Evolutionary conservation across 345 rosid species (phyloP).

Genomic region (Eucalyptus pumila): DNA sequence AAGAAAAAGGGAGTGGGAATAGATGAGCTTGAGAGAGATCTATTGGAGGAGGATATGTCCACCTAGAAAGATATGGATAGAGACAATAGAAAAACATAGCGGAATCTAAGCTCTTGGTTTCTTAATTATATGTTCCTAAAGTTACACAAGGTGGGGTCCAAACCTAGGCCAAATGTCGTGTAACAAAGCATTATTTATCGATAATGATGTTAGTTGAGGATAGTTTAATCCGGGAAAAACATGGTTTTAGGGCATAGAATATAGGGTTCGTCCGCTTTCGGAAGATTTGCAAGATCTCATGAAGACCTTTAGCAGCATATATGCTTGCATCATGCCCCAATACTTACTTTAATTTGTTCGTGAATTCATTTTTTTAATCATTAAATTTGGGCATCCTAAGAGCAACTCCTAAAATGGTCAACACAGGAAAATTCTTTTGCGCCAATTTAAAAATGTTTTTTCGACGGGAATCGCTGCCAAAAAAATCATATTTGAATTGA

Average conservation of each 20-base stretch:
- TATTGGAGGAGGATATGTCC: constrained; percentile 31
- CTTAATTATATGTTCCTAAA: constrained; percentile 35
- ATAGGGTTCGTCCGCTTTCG: constrained; percentile 54
- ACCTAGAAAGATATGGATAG: constrained; percentile 8
- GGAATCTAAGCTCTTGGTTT: constrained; percentile 20
- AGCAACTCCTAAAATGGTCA: constrained; percentile 49
- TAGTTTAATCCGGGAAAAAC: constrained; percentile 67
- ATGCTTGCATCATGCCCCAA: constrained; percentile 83
- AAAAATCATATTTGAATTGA: constrained; percentile 26
- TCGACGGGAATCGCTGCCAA: background rate
- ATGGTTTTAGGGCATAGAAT: constrained; percentile 32
- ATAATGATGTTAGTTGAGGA: constrained; percentile 34
- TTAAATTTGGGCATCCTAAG: constrained; percentile 32
- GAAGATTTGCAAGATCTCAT: constrained; percentile 94
- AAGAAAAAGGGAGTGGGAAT: constrained; percentile 16
- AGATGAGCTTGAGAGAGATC: constrained; percentile 14
- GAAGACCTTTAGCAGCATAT: constrained; percentile 56
- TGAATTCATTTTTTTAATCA: constrained; percentile 61
- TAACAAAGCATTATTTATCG: constrained; percentile 23
- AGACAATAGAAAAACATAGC: constrained; percentile 30
- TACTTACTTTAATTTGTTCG: background rate
- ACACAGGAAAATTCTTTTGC: background rate
- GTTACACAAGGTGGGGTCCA: constrained; percentile 30
- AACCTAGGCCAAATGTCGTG: constrained; percentile 58
- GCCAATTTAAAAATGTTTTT: background rate